Conservation (phyloP, 176 grass and related monocot genomes). For the Triticum dicoccoides region DNA sequence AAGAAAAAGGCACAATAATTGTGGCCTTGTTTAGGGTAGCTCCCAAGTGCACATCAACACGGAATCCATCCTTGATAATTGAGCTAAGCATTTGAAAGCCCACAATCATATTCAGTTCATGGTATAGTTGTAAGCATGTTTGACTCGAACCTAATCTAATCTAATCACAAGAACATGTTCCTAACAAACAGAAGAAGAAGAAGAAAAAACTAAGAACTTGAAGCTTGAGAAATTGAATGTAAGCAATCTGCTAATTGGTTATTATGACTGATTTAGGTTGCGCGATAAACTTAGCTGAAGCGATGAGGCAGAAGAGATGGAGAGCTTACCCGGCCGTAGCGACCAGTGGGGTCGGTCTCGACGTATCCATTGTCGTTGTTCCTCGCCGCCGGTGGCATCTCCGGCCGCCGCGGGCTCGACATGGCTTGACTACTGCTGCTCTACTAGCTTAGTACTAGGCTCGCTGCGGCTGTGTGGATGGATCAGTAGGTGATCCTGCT, state of each 20-base stretch:
- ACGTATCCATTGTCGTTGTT: slow-evolving; percentile 66
- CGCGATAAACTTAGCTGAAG: background rate
- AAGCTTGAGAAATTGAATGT: background rate
- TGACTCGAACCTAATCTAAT: background rate
- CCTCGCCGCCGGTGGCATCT: background rate
- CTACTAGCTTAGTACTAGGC: background rate
- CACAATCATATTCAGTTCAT: background rate
- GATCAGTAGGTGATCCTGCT: slow-evolving; percentile 34
- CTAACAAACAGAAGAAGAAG: background rate
- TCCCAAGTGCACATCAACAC: slow-evolving; percentile 34
- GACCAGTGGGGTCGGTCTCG: slow-evolving; percentile 78
- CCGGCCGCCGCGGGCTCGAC: slow-evolving; percentile 26
- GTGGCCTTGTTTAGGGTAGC: background rate
- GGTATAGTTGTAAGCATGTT: background rate
- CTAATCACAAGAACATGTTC: background rate
- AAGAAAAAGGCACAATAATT: slow-evolving; percentile 8
- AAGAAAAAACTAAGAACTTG: background rate
- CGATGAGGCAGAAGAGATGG: background rate
- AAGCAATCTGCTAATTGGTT: background rate
- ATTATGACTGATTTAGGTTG: background rate
- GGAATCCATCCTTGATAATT: slow-evolving; percentile 7
- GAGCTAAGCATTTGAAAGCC: background rate
- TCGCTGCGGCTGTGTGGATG: background rate
- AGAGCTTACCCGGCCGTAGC: slow-evolving; percentile 79
- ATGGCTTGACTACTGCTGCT: background rate